phyloP scores from a whole-genome alignment of 2,329 filamentous ascomycete genomes.

The Metarhizium sp. region DNA sequence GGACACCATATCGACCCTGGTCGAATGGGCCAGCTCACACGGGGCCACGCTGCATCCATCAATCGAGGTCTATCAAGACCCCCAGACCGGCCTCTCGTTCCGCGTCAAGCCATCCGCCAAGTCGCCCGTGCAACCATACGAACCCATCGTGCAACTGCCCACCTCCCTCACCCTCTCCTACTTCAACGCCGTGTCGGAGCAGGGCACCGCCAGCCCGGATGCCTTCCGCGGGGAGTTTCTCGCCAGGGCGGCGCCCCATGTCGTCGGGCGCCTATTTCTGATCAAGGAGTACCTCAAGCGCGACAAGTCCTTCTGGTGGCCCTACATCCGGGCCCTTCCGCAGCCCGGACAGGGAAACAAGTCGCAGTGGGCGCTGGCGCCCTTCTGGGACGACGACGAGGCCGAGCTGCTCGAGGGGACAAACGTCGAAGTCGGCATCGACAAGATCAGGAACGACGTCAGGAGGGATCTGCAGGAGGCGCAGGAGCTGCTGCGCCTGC shows the following conservation, averaged over 20 bases:
- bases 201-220: conserved; percentile 6
- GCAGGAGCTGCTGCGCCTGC: conserved; percentile 22
- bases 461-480: conserved; percentile 37
- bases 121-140: conserved; percentile 22
- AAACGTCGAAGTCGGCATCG: conserved; percentile 39
- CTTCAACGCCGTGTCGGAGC: conserved; percentile 38
- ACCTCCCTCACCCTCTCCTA: conserved; percentile 47
- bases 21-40: conserved; percentile 37
- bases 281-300: conserved; percentile 56
- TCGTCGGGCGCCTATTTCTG: conserved; percentile 58
- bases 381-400: conserved; percentile 56
- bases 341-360: conserved; percentile 40
- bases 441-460: conserved; percentile 36
- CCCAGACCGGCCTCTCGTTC: conserved; percentile 43
- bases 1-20: conserved; percentile 23
- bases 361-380: conserved; percentile 43
- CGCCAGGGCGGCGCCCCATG: conserved; percentile 40
- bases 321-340: conserved; percentile 58
- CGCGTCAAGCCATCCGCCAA: conserved; percentile 30
- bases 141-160: conserved; percentile 42
- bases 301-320: conserved; percentile 52
- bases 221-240: conserved; percentile 43
- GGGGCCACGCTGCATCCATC: conserved; percentile 39
- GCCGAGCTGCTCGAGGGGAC: conserved; percentile 46
- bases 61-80: conserved; percentile 43